phyloP scores from a whole-genome alignment of 495 filamentous ascomycete genomes.

The Amorphotheca resinae region DNA sequence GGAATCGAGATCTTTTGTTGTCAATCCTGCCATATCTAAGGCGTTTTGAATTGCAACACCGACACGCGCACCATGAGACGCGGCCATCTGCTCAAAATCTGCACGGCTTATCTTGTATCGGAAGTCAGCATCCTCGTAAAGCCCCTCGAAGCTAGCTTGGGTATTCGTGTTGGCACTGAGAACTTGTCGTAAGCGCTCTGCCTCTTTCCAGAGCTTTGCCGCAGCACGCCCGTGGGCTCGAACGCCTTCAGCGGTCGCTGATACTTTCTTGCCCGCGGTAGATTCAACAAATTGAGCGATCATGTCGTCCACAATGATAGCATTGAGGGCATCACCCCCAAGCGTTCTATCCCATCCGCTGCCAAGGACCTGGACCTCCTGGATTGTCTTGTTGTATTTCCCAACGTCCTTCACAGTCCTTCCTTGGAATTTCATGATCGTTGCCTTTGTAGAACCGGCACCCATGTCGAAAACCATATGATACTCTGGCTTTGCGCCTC shows the following conservation, averaged over 20 bases:
- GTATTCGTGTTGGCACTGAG: conserved; percentile 88
- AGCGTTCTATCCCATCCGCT: conserved; percentile 80
- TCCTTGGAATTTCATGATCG: conserved; percentile 80
- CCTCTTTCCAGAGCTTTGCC: conserved; percentile 82
- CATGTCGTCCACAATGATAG: conserved; percentile 80
- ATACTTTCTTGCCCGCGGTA: conserved; percentile 54
- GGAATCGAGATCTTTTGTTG: conserved; percentile 68
- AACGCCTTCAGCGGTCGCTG: conserved; percentile 45
- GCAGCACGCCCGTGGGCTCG: conserved; percentile 70
- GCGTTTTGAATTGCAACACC: conserved; percentile 59
- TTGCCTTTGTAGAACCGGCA: conserved; percentile 93
- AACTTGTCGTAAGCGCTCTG: conserved; percentile 76
- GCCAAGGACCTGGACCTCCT: conserved; percentile 81
- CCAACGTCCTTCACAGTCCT: conserved; percentile 83
- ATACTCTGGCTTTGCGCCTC: conserved; percentile 79
- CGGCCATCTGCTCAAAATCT: conserved; percentile 73
- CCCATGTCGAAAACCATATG: conserved; percentile 98
- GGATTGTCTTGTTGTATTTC: conserved; percentile 89
- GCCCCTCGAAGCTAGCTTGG: conserved; percentile 64
- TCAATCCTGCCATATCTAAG: conserved; percentile 56
- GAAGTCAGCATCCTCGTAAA: conserved; percentile 89
- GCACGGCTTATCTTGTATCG: conserved; percentile 76
- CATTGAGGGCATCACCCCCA: conserved; percentile 82
- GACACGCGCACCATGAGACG: conserved; percentile 54
- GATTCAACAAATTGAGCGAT: conserved; percentile 61